These are phyloP conservation scores for Fusarium sp. DNA, from an alignment of 2,329 filamentous ascomycete genomes.

Conservation along the genomic window DNA sequence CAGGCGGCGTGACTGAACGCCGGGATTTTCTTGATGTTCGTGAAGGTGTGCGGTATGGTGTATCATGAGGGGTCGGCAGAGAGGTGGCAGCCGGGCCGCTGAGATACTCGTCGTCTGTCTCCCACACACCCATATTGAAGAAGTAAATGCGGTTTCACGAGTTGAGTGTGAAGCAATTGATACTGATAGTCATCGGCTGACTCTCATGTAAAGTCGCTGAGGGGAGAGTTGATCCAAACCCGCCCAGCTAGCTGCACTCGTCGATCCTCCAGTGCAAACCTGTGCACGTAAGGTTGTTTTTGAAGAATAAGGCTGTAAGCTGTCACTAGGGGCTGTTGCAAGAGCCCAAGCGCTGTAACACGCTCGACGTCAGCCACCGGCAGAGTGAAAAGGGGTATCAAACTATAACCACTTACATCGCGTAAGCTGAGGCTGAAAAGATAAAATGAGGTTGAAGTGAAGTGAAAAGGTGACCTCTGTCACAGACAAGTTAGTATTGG, in stretches of 20 bases:
- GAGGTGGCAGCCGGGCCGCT: conserved; percentile 64
- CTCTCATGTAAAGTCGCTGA: neutral
- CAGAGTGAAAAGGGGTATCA: conserved; percentile 5
- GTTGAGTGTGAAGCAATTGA: neutral
- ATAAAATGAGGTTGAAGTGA: neutral
- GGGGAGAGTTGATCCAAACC: neutral
- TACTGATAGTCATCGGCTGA: neutral
- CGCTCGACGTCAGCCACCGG: conserved; percentile 13
- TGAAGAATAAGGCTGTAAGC: conserved; percentile 8
- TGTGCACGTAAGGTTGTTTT: conserved; percentile 28
- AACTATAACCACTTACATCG: neutral
- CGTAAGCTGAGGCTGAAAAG: neutral
- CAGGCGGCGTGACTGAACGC: conserved; percentile 74
- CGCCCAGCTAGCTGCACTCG: neutral
- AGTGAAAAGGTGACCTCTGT: neutral
- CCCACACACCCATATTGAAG: conserved; percentile 66
- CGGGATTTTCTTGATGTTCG: conserved; percentile 70
- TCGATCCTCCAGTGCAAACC: conserved; percentile 20
- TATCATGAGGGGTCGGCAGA: conserved; percentile 76
- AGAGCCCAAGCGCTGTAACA: conserved; percentile 4
- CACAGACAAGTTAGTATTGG: neutral
- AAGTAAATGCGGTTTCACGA: neutral
- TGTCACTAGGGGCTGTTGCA: conserved; percentile 2
- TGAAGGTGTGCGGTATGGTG: conserved; percentile 79
- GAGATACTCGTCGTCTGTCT: conserved; percentile 71